phyloP scores from a whole-genome alignment of 345 rosid species.

The Euphorbia pulcherrima region DNA sequence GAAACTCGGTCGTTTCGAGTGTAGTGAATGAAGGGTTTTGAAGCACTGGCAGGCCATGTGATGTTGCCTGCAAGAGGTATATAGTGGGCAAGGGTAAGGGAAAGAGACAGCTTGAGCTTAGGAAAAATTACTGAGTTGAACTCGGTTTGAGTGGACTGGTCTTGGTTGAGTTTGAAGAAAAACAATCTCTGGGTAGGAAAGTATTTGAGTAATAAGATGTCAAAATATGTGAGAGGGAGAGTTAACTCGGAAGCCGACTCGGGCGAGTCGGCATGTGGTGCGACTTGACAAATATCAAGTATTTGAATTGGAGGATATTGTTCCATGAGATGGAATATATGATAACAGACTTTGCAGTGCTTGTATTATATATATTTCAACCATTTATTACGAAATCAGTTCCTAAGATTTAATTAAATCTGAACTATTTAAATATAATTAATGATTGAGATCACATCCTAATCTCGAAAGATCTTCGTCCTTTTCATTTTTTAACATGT shows the following conservation, averaged over 20 bases:
- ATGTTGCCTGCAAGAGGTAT: background rate
- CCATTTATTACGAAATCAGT: too few relatives aligned
- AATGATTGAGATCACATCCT: too few relatives aligned
- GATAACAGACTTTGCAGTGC: too few relatives aligned
- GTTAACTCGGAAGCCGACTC: background rate
- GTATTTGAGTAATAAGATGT: background rate
- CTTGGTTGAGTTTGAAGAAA: background rate
- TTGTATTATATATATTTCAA: too few relatives aligned
- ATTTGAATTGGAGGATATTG: background rate
- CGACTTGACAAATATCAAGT: background rate
- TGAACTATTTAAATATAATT: too few relatives aligned
- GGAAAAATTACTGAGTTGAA: background rate
- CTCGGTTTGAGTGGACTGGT: background rate
- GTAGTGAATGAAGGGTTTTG: conserved; percentile 10
- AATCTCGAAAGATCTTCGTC: too few relatives aligned
- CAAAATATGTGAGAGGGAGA: background rate
- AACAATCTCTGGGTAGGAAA: background rate
- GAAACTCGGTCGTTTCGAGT: background rate
- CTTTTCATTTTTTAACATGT: too few relatives aligned
- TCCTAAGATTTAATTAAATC: too few relatives aligned
- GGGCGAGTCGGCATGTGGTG: background rate
- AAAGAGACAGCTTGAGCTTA: background rate
- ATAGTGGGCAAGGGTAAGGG: background rate
- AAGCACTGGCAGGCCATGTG: background rate
- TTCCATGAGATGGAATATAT: background rate